Percentiles rank a stretch among this genome's conserved stretches.
These are phyloP conservation scores for Asterophora lycoperdoides DNA, from an alignment of 768 basidiomycete species.

Conservation along the genomic window DNA sequence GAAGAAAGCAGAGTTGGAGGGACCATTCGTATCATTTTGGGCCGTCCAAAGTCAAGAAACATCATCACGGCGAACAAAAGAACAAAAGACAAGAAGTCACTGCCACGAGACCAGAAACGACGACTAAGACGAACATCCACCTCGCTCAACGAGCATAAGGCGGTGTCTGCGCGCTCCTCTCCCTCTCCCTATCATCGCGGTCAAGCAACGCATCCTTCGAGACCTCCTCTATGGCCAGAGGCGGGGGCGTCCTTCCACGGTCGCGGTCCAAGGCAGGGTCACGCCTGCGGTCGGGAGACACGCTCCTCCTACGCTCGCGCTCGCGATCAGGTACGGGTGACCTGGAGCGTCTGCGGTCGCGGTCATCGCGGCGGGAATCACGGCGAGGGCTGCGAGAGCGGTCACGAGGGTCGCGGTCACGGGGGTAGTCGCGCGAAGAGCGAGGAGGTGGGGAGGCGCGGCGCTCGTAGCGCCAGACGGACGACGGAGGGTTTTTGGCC, in stretches of 20 bases:
- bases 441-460: conserved; percentile 41
- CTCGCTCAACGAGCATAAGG: conserved; percentile 11
- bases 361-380: conserved; percentile 30
- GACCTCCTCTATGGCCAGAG: background rate
- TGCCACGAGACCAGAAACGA: background rate
- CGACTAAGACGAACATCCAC: background rate
- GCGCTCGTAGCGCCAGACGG: conserved; percentile 76
- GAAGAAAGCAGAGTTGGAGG: too few relatives aligned
- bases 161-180: conserved; percentile 11
- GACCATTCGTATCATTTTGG: too few relatives aligned
- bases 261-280: background rate
- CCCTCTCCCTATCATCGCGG: conserved; percentile 1
- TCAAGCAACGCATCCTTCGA: background rate
- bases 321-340: conserved; percentile 36
- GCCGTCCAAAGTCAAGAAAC: background rate
- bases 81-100: too few relatives aligned
- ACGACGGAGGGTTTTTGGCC: conserved; percentile 80
- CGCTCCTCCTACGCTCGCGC: conserved; percentile 27
- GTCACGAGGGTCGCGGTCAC: conserved; percentile 30
- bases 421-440: conserved; percentile 29
- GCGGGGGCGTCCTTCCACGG: conserved; percentile 49
- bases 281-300: conserved; percentile 10
- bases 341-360: conserved; percentile 43
- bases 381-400: conserved; percentile 55
- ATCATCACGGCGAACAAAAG: too few relatives aligned